These are phyloP conservation scores for Sonneratia alba DNA, from an alignment of 345 rosid species.

Conservation along the genomic window DNA sequence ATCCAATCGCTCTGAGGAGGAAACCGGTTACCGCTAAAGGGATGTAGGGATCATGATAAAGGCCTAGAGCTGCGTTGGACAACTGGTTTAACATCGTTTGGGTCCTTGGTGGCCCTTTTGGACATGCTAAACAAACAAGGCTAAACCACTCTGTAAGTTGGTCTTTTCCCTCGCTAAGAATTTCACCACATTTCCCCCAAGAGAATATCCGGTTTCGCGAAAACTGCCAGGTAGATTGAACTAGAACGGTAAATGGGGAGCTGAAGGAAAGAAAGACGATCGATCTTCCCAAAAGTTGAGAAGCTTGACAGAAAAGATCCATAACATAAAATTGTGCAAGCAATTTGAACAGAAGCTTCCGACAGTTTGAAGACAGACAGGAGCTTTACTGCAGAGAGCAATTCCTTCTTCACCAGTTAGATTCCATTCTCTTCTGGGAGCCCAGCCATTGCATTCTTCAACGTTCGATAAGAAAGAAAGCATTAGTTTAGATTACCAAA, in stretches of 20 bases:
- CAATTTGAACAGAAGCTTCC: background rate
- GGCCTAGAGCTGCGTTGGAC: too few relatives aligned
- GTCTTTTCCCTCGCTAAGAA: background rate
- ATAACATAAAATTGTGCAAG: background rate
- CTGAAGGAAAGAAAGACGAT: background rate
- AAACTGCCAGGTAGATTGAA: background rate
- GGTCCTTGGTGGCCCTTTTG: too few relatives aligned
- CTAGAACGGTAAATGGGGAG: background rate
- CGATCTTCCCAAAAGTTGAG: background rate
- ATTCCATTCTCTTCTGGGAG: constrained; percentile 3
- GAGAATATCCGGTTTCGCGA: background rate
- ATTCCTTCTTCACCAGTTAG: background rate
- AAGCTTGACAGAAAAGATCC: background rate
- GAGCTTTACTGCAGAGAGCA: background rate
- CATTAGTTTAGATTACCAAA: background rate
- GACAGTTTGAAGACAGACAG: background rate
- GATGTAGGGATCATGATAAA: too few relatives aligned
- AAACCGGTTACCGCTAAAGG: too few relatives aligned
- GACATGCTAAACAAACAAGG: too few relatives aligned
- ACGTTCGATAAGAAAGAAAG: background rate
- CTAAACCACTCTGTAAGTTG: too few relatives aligned
- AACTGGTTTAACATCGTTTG: too few relatives aligned
- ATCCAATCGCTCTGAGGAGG: too few relatives aligned
- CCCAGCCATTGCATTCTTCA: background rate
- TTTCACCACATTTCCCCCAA: background rate